A percentile compares a stretch with the other conserved stretches of the same genome.
These are phyloP conservation scores for Oehlia diaphana DNA, from an alignment of 192 early-diverging fungal genomes.

Conservation along the genomic window DNA sequence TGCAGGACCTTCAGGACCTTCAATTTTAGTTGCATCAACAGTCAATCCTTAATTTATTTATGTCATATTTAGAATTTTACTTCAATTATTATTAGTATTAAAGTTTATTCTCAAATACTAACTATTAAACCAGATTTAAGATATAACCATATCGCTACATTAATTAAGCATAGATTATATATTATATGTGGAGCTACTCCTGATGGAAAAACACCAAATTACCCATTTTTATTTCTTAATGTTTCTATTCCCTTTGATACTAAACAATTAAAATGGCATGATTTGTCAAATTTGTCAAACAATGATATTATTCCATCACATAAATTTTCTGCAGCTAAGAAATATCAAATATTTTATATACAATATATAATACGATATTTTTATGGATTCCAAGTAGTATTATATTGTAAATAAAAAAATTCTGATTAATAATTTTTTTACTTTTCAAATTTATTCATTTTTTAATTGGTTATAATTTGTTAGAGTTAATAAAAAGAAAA, in stretches of 20 bases:
- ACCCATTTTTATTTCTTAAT: not conserved
- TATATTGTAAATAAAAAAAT: no score
- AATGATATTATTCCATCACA: not conserved
- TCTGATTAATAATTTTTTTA: no score
- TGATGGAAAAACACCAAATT: not conserved
- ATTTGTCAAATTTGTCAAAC: not conserved
- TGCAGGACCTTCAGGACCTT: slow-evolving; percentile 16
- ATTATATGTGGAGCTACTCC: not conserved
- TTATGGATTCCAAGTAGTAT: no score
- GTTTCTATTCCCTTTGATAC: not conserved
- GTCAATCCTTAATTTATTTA: slow-evolving; percentile 65
- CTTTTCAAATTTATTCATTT: no score
- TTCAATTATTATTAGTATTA: no score
- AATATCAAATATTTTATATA: no score
- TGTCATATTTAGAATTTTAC: no score
- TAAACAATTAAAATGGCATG: not conserved
- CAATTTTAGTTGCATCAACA: slow-evolving; percentile 61
- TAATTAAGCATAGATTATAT: not conserved
- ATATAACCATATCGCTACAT: not conserved
- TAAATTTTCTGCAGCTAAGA: no score
- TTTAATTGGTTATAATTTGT: no score
- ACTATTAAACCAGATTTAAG: not conserved
- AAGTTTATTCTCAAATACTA: not conserved
- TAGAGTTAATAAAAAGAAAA: no score
- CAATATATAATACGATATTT: no score